Evolutionary conservation across 495 filamentous ascomycete species (phyloP).

Genomic region (Aspergillus egyptiacus): DNA sequence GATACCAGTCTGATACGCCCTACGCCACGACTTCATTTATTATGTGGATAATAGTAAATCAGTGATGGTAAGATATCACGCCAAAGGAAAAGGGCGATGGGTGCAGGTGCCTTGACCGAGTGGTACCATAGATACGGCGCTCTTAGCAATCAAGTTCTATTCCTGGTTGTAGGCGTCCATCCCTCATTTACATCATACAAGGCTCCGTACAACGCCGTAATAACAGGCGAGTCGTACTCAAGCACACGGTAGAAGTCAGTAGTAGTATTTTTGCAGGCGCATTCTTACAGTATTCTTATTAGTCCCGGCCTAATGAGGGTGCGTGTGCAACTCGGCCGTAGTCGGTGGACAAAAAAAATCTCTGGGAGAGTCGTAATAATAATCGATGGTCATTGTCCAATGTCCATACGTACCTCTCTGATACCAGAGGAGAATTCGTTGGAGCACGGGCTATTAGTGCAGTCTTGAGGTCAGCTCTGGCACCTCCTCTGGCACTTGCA

Average conservation of each 20-base stretch:
- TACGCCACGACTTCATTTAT: slow-evolving; percentile 8
- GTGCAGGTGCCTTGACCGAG: not conserved
- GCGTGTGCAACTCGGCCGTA: slow-evolving; percentile 7
- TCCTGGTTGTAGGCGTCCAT: slow-evolving; percentile 1
- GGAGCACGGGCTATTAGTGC: slow-evolving; percentile 2
- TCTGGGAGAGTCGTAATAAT: slow-evolving; percentile 1
- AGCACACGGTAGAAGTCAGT: no score
- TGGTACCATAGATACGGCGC: slow-evolving; percentile 13
- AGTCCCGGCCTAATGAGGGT: not conserved
- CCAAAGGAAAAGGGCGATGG: not conserved
- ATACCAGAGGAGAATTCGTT: slow-evolving; percentile 2
- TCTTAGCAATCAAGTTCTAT: slow-evolving; percentile 4
- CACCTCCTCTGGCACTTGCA: not conserved
- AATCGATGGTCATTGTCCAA: slow-evolving; percentile 2
- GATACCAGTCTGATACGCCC: slow-evolving; percentile 7
- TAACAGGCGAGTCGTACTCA: slow-evolving; percentile 7
- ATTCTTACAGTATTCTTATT: not conserved
- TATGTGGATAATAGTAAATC: slow-evolving; percentile 17
- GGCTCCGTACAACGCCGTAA: slow-evolving; percentile 12
- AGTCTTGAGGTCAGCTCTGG: not conserved
- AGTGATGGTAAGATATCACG: slow-evolving; percentile 10
- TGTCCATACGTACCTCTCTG: slow-evolving; percentile 4
- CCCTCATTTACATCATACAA: slow-evolving; percentile 14
- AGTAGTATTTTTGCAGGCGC: slow-evolving; percentile 5
- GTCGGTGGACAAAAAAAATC: not conserved